Evolutionary conservation across 1,284 basidiomycete genomes (phyloP).

Genomic region (Apiotrichum sp.): DNA sequence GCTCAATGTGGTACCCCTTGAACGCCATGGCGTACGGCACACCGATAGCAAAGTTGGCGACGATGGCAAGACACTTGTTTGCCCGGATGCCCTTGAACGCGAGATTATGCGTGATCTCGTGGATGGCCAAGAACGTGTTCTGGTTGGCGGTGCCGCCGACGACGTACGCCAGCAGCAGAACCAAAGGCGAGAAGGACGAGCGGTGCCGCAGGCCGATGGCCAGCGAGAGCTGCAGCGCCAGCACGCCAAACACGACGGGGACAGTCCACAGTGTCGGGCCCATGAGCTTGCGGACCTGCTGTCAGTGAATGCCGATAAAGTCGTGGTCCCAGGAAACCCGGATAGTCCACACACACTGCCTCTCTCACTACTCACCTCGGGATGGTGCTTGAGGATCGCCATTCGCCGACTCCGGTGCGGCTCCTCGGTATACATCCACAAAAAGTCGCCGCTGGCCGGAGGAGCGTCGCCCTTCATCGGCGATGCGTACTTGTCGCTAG

Average conservation of each 20-base stretch:
- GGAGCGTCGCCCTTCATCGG: conserved; percentile 3
- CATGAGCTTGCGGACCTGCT: conserved; percentile 86
- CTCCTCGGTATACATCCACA: conserved; percentile 97
- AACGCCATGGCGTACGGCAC: conserved; percentile 94
- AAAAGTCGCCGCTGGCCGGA: conserved; percentile 56
- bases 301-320: too few relatives aligned
- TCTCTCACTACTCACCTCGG: conserved; percentile 59
- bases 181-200: conserved; percentile 62
- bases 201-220: conserved; percentile 63
- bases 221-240: conserved; percentile 64
- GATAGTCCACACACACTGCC: not conserved
- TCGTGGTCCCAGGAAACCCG: too few relatives aligned
- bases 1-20: conserved; percentile 94
- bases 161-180: conserved; percentile 72
- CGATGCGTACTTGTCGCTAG: not conserved
- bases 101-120: conserved; percentile 97
- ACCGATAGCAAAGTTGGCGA: conserved; percentile 87
- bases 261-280: conserved; percentile 86
- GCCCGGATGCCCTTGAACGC: conserved; percentile 77
- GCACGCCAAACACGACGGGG: conserved; percentile 74
- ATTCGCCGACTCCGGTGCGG: conserved; percentile 82
- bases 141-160: conserved; percentile 95
- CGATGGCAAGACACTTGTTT: conserved; percentile 82
- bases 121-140: conserved; percentile 94
- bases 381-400: conserved; percentile 89